Evolutionary conservation across 2,329 filamentous ascomycete genomes (phyloP).

Genomic region (Penicillium sp.): DNA sequence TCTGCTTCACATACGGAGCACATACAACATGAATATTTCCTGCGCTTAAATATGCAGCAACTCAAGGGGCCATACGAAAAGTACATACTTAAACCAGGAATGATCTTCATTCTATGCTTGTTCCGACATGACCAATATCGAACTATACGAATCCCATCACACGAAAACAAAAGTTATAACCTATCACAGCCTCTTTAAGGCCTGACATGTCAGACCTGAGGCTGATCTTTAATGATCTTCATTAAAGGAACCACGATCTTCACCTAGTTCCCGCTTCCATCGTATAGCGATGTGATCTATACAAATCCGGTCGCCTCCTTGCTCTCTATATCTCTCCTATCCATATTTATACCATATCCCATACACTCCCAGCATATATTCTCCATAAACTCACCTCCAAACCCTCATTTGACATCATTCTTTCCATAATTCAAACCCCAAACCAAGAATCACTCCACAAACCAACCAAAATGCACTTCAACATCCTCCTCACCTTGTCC

Average conservation of each 20-base stretch:
- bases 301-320: not conserved
- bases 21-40: not conserved
- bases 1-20: not conserved
- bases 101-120: not conserved
- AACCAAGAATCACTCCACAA: not conserved
- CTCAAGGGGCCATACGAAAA: not conserved
- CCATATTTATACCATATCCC: not conserved
- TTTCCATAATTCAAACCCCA: not conserved
- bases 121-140: not conserved
- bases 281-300: not conserved
- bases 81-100: not conserved
- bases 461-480: not conserved
- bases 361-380: not conserved
- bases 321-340: not conserved
- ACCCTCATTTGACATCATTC: not conserved
- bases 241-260: too few relatives aligned
- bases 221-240: not conserved
- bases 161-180: not conserved
- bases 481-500: constrained; percentile 1
- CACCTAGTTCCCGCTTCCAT: not conserved
- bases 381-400: not conserved
- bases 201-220: not conserved
- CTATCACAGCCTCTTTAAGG: not conserved
- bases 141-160: not conserved
- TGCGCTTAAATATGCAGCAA: not conserved